Percentiles rank a stretch among this genome's conserved stretches.
phyloP scores from a whole-genome alignment of 2,329 filamentous ascomycete species.

The Myrmaecium sp. region DNA sequence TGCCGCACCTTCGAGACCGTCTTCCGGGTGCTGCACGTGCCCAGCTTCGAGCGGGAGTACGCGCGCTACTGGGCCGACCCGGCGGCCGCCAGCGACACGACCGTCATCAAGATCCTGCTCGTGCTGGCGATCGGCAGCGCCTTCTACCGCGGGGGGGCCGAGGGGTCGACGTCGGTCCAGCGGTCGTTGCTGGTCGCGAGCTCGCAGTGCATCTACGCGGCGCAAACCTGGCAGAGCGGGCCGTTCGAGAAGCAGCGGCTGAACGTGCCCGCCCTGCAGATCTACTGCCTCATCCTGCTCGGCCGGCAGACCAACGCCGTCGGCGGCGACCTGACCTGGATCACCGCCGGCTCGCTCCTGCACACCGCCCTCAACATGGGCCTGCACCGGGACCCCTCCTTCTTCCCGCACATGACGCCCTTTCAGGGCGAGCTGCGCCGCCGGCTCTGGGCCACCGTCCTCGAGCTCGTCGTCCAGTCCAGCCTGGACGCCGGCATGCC shows the following conservation, averaged over 20 bases:
- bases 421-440: constrained; percentile 26
- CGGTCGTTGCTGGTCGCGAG: constrained; percentile 8
- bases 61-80: constrained; percentile 8
- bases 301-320: constrained; percentile 16
- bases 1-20: constrained; percentile 11
- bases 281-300: constrained; percentile 17
- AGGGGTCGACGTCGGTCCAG: constrained; percentile 1
- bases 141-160: not conserved
- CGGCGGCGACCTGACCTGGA: constrained; percentile 19
- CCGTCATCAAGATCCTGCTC: constrained; percentile 2
- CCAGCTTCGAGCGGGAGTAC: constrained; percentile 11
- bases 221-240: constrained; percentile 19
- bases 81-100: constrained; percentile 4
- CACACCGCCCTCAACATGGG: constrained; percentile 26
- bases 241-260: constrained; percentile 15
- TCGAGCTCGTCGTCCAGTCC: constrained; percentile 22
- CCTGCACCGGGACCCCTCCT: constrained; percentile 22
- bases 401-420: constrained; percentile 16
- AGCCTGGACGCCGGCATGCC: constrained; percentile 9
- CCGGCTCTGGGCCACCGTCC: constrained; percentile 27
- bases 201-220: constrained; percentile 6
- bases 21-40: constrained; percentile 10
- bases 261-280: constrained; percentile 17
- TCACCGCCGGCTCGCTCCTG: constrained; percentile 20
- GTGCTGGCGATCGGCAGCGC: constrained; percentile 9